Evolutionary conservation across 2,329 filamentous ascomycete species (phyloP), one percentile per base, ranked within the genome.

Genomic region (Pseudopyricularia cyperi): DNA sequence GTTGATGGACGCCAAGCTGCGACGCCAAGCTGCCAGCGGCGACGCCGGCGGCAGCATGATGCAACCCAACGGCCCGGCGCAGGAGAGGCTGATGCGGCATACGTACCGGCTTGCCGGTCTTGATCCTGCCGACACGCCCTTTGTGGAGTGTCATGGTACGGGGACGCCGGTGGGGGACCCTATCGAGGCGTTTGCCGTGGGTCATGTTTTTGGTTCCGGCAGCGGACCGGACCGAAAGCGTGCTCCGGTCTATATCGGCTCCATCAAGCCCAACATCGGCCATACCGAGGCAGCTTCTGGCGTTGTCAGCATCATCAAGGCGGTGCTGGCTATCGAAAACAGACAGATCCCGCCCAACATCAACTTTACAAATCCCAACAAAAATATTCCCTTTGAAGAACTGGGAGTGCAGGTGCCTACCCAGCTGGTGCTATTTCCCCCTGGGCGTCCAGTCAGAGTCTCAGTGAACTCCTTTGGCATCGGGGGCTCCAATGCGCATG

Each of bases 71-170:
- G 67, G 65, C 0, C 62, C 66, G 1, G 73, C 75, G 0, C 77
- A 81, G 61, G 67, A 66, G n/a, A 51, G 50, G 2, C 57, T 73
- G 1, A 74, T 74, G 47, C 57, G 60, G 44, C 54, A 57, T 2
- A 67, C 67, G 0, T 76, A 76, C 55, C 44, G 17, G 1, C 58
- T 56, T 8, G 63, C 70, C 2, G 33, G 64, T 4, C 9, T 30
- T 4, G 44, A 56, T 33, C 51, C 57, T 2, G 37, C 26, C 14
- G 53, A 56, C 11, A 33, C 65, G 3, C 54, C 56, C 22, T 74
- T 70, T 52, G 65, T 74, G 8, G 76, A 81, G 57, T 72, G 72
- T 3, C 77, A 81, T 58, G 76, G 76, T 22, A 79, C 77, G 0
- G 76, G 76, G 7, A 81, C 77, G 17, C 66, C 63, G 32, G 63